Base-by-base conservation (phyloP, 1,139 yeast genomes). In the Taphrina wiesneri region DNA sequence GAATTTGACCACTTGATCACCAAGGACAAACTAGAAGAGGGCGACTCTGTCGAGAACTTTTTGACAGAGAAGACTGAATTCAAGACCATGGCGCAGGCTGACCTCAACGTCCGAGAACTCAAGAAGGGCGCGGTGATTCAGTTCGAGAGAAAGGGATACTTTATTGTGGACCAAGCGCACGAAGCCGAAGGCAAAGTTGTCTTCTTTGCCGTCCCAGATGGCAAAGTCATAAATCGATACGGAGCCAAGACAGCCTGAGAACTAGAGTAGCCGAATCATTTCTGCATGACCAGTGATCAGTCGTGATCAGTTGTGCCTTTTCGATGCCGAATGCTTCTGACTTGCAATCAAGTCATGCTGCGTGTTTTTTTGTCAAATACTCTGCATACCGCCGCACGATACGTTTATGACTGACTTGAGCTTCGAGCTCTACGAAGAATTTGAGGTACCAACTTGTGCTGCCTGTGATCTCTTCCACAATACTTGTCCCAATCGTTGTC, bases 121-220 rank as follows among this genome's bases (percentile, higher is more conserved):
- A 85, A 88, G 81, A 87, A 81, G 71, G 97, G 96, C 70, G 96
- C 90, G 71, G 82, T 92, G 69, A 86, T 93, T 72, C 98, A 93
- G 80, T 90, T 93, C 72, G 98, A 93, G 81, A 88, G 99, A 83
- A 93, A 93, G 83, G 98, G 98, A 72, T 93, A 90, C 83, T 93
- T 80, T 84, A 86, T 95, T 77, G 82, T 92, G 69, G 98, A 93
- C 77, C 76, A 85, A 72, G 79, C 83, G 45, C 83, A 82, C 72
- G 76, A 80, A 56, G 83, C 82, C 66, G 87, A 74, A 45, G 66
- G 70, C 36, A 85, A 85, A 69, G 88, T 86, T 70, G 87, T 88
- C 62, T 88, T 93, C 81, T 93, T 89, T 80, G 88, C 97, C 71
- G 91, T 93, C 72, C 99, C 98, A 69, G 99, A 93, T 77, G 98